phyloP scores from a whole-genome alignment of 2,329 filamentous ascomycete species.

The Furcasterigmium furcatum region DNA sequence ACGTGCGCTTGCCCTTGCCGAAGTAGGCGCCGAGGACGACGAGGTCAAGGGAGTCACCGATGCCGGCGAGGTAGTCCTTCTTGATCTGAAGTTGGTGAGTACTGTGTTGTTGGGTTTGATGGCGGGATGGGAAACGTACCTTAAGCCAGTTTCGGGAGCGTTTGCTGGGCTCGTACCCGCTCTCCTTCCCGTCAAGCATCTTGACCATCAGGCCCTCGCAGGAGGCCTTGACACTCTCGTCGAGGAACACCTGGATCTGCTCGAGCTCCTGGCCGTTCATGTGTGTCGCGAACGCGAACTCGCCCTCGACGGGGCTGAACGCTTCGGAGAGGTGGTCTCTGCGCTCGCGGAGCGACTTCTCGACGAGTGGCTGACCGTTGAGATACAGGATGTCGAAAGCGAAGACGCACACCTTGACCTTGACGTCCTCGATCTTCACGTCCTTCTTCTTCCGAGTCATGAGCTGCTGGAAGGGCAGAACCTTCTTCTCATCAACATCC shows the following conservation, averaged over 20 bases:
- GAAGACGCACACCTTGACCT: slow-evolving; percentile 95
- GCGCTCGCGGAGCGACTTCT: slow-evolving; percentile 81
- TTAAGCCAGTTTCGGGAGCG: slow-evolving; percentile 98
- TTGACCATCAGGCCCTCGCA: slow-evolving; percentile 99
- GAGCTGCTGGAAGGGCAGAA: slow-evolving; percentile 93
- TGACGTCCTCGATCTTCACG: slow-evolving; percentile 91
- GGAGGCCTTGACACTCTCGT: slow-evolving; percentile 91
- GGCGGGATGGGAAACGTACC: slow-evolving; percentile 41
- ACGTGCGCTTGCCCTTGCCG: slow-evolving; percentile 92
- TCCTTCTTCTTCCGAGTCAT: slow-evolving; percentile 99
- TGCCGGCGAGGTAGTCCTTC: slow-evolving; percentile 92
- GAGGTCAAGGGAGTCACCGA: slow-evolving; percentile 93
- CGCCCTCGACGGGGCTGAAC: slow-evolving; percentile 78
- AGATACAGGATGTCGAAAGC: slow-evolving; percentile 93
- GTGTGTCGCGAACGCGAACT: slow-evolving; percentile 85
- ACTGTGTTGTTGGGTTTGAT: too few species aligned
- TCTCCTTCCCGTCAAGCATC: slow-evolving; percentile 92
- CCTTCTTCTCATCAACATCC: slow-evolving; percentile 93
- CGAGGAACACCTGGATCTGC: slow-evolving; percentile 87
- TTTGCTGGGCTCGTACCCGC: slow-evolving; percentile 93
- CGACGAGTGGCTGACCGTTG: slow-evolving; percentile 86
- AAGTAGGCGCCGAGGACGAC: slow-evolving; percentile 94
- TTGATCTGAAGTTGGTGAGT: slow-evolving; percentile 62
- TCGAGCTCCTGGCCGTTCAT: slow-evolving; percentile 88
- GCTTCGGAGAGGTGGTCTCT: slow-evolving; percentile 70